Base-by-base conservation (phyloP, 1,284 basidiomycete species). In the Bondarzewia mesenterica region DNA sequence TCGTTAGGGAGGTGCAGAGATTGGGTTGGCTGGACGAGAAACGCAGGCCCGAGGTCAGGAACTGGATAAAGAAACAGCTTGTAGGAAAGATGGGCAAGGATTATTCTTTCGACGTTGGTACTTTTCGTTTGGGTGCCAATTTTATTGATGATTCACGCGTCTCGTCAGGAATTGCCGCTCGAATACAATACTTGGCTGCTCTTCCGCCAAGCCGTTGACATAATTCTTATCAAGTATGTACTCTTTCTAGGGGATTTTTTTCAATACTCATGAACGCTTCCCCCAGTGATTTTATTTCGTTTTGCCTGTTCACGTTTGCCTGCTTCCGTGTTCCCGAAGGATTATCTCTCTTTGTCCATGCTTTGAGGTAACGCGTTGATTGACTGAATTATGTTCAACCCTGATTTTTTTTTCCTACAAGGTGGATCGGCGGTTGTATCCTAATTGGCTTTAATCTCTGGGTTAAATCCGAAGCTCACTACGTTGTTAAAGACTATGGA, bases 381-480 rank as follows among this genome's bases (percentile, higher is more conserved):
- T 47, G 15, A 7, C 10, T 2, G 12, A 7, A n/a, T 5, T 35
- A 25, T 39, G 15, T 35, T 5, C 43, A 26, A 29, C 42, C 16
- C 41, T 12, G 50, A 22, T 21, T 32, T 32, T 7, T 12, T 32
- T 27, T 25, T 27, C 42, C 47, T 15, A n/a, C n/a, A 48, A 90
- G 91, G 56, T 98, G 95, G 93, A 64, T 88, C 39, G 84, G 84
- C 12, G 95, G 96, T 12, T 68, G 91, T 57, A 75, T 80, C 0
- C 71, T 99, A 29, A 93, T 99, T 61, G 77, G 78, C 36, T 98
- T 99, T 75, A 99, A 99, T 65, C 75, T 97, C 32, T 99, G 95
- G 93, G 94, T 99, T 57, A 99, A 99, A 68, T 87, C 91, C 12
- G 95, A 99, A 60, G 95, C 95, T 0, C 95, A 99, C 65, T 78